Evolutionary conservation across 1,139 yeast species (phyloP).

Genomic region (Debaryomyces sp.): DNA sequence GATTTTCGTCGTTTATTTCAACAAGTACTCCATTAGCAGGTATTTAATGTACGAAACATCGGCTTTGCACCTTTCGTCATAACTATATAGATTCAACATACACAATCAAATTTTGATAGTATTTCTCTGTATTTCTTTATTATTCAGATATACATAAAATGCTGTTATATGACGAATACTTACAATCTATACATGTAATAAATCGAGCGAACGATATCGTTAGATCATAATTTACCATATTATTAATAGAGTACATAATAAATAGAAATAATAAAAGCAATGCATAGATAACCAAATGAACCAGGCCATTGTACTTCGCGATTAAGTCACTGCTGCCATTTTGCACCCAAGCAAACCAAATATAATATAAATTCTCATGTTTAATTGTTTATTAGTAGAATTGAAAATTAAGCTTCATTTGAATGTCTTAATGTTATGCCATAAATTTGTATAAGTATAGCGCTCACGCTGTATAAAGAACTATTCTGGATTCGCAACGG

Average conservation of each 20-base stretch:
- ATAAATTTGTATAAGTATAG: not conserved
- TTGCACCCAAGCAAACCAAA: not conserved
- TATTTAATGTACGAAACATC: too few relatives aligned
- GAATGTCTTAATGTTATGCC: not conserved
- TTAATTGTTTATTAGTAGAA: not conserved
- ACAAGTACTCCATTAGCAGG: too few relatives aligned
- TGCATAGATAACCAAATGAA: too few relatives aligned
- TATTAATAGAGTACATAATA: not conserved
- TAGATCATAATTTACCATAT: not conserved
- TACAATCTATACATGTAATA: too few relatives aligned
- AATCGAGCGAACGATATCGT: too few relatives aligned
- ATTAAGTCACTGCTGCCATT: not conserved
- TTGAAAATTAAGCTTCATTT: not conserved
- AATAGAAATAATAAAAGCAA: not conserved
- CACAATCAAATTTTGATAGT: not conserved
- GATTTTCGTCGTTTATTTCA: too few relatives aligned
- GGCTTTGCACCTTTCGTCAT: not conserved
- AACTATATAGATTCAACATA: not conserved
- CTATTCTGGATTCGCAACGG: slow-evolving; percentile 66
- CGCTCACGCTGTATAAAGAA: not conserved
- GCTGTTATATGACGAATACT: too few relatives aligned
- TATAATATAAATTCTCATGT: not conserved
- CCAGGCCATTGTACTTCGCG: too few relatives aligned
- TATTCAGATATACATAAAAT: not conserved
- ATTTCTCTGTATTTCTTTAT: not conserved